These are phyloP conservation scores for Cordyceps cicadae DNA, from an alignment of 2,329 filamentous ascomycete genomes.

Conservation along the genomic window DNA sequence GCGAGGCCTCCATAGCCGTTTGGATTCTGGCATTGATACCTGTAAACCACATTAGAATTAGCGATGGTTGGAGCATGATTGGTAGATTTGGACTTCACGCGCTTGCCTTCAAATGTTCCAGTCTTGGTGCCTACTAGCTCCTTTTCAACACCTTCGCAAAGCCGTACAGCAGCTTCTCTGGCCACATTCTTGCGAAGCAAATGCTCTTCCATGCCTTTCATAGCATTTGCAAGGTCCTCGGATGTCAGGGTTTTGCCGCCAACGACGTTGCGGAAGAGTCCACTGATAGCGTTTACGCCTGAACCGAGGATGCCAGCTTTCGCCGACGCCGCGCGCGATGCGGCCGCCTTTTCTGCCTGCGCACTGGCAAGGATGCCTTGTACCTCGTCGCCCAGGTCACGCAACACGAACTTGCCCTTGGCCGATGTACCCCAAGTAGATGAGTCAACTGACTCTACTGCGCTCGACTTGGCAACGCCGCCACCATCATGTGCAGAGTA, in stretches of 20 bases:
- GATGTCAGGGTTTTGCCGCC: conserved; percentile 89
- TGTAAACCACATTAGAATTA: conserved; percentile 15
- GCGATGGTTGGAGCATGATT: not conserved
- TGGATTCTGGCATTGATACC: conserved; percentile 75
- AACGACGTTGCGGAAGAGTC: conserved; percentile 88
- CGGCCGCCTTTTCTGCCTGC: conserved; percentile 52
- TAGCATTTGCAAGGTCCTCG: conserved; percentile 79
- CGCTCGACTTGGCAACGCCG: conserved; percentile 42
- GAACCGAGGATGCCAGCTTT: conserved; percentile 65
- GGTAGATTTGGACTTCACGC: too few species aligned
- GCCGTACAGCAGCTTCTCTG: conserved; percentile 79
- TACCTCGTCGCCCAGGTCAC: conserved; percentile 88
- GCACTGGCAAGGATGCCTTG: conserved; percentile 78
- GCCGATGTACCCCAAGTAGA: conserved; percentile 78
- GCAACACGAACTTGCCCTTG: conserved; percentile 89
- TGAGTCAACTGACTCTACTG: conserved; percentile 66
- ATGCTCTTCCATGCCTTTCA: conserved; percentile 95
- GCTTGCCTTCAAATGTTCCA: conserved; percentile 69
- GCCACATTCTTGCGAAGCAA: conserved; percentile 93
- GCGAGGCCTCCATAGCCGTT: conserved; percentile 80
- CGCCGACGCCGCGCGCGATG: conserved; percentile 36
- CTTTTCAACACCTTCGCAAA: conserved; percentile 85
- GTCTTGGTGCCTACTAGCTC: conserved; percentile 89
- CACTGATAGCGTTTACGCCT: conserved; percentile 72
- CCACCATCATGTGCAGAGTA: conserved; percentile 63